phyloP scores from a whole-genome alignment of 2,329 filamentous ascomycete genomes.

The Aspergillus ochraceoroseus region DNA sequence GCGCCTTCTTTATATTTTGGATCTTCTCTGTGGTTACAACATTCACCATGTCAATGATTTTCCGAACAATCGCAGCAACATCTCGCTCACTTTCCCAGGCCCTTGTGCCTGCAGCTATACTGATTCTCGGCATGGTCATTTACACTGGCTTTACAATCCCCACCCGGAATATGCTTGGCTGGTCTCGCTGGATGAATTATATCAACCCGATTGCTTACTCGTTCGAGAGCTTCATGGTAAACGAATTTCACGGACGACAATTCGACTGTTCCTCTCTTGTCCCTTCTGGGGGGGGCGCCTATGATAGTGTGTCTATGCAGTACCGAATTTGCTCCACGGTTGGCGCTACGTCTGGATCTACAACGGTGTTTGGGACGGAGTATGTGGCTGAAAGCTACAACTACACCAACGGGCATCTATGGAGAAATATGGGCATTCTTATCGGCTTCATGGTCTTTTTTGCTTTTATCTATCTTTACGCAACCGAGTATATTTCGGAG shows the following conservation, averaged over 20 bases:
- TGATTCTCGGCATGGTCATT: constrained; percentile 76
- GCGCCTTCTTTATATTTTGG: constrained; percentile 73
- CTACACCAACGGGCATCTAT: constrained; percentile 63
- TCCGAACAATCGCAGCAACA: constrained; percentile 67
- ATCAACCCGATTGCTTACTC: constrained; percentile 69
- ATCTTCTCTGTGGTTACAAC: constrained; percentile 65
- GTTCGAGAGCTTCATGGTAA: constrained; percentile 77
- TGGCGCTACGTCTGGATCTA: constrained; percentile 63
- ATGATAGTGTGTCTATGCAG: constrained; percentile 61
- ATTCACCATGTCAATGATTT: constrained; percentile 70
- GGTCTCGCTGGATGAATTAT: constrained; percentile 76
- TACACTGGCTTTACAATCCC: constrained; percentile 82
- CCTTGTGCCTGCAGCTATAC: constrained; percentile 72
- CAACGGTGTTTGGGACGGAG: constrained; percentile 57
- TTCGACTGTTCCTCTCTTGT: constrained; percentile 70
- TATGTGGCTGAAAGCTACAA: constrained; percentile 67
- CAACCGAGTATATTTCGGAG: constrained; percentile 25
- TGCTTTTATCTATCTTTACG: constrained; percentile 30
- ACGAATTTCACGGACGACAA: constrained; percentile 68
- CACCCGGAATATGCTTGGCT: constrained; percentile 67
- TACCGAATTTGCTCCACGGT: constrained; percentile 77
- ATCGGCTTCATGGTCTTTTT: constrained; percentile 36
- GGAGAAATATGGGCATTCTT: constrained; percentile 54
- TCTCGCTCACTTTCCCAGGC: constrained; percentile 81
- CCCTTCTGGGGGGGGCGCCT: constrained; percentile 65